Percentiles rank a stretch among this genome's conserved stretches.
Evolutionary conservation across 1,284 basidiomycete genomes (phyloP).

Genomic region (Pseudomicrostroma phylloplanum): DNA sequence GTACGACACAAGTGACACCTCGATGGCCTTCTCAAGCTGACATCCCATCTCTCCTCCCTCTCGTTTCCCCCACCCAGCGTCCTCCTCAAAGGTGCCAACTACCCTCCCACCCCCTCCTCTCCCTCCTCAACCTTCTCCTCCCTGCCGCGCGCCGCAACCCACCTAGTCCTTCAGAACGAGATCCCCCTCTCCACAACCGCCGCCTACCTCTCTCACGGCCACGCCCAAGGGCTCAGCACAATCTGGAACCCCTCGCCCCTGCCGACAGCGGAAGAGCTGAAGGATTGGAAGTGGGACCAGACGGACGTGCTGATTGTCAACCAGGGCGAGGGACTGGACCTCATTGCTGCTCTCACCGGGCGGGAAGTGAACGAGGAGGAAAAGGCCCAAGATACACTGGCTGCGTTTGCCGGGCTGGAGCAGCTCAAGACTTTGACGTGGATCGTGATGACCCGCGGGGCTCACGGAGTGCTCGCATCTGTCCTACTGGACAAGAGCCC

Average conservation of each 20-base stretch:
- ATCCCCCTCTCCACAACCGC: constrained; percentile 55
- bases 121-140: constrained; percentile 19
- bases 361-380: constrained; percentile 1
- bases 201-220: constrained; percentile 50
- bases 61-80: constrained; percentile 17
- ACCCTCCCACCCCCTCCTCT: constrained; percentile 17
- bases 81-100: constrained; percentile 46
- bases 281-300: constrained; percentile 53
- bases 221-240: constrained; percentile 14
- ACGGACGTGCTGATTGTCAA: constrained; percentile 58
- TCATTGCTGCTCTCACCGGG: constrained; percentile 34
- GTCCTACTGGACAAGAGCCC: background rate
- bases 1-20: background rate
- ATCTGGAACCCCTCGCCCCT: constrained; percentile 60
- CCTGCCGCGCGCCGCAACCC: constrained; percentile 32
- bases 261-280: constrained; percentile 52
- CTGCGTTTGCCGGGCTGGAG: constrained; percentile 22
- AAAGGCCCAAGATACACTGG: constrained; percentile 18
- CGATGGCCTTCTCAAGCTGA: background rate
- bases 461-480: constrained; percentile 33
- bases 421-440: constrained; percentile 25
- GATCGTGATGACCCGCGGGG: constrained; percentile 44
- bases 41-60: background rate
- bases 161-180: constrained; percentile 59
- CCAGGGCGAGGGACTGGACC: constrained; percentile 54